Evolutionary conservation across 1,284 basidiomycete genomes (phyloP).

Genomic region (Moesziomyces parantarcticus): DNA sequence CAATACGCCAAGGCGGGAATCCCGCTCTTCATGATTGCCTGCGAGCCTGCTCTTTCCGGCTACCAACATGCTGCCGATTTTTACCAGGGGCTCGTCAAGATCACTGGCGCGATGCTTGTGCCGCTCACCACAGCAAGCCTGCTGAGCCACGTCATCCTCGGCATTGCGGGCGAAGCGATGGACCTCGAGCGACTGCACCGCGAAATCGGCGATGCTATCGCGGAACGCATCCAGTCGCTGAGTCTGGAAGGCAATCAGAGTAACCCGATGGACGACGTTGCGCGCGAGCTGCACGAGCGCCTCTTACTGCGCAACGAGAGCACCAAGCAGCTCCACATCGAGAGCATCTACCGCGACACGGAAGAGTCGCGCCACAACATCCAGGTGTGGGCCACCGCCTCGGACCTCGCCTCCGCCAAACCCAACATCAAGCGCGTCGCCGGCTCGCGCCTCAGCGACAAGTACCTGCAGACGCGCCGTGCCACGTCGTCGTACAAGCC

Average conservation of each 20-base stretch:
- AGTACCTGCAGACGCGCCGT: conserved; percentile 57
- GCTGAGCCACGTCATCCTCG: conserved; percentile 96
- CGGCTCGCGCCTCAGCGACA: conserved; percentile 62
- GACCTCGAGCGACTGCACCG: conserved; percentile 94
- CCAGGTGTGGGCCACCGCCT: conserved; percentile 81
- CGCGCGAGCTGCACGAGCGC: conserved; percentile 89
- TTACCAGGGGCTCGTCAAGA: conserved; percentile 72
- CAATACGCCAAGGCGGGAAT: conserved; percentile 85
- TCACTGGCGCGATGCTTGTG: conserved; percentile 82
- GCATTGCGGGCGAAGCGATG: conserved; percentile 94
- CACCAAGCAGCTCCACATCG: conserved; percentile 94
- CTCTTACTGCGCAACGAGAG: conserved; percentile 91
- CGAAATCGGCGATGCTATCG: conserved; percentile 92
- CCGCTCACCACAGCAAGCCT: conserved; percentile 95
- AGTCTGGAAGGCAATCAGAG: conserved; percentile 74
- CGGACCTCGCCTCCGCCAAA: conserved; percentile 79
- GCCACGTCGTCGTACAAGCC: conserved; percentile 55
- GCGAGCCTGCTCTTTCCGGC: conserved; percentile 94
- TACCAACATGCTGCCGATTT: conserved; percentile 80
- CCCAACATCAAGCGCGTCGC: conserved; percentile 79
- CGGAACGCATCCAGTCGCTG: conserved; percentile 86
- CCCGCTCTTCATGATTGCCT: conserved; percentile 77
- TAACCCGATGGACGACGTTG: conserved; percentile 86
- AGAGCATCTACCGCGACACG: conserved; percentile 79
- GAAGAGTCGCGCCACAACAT: conserved; percentile 88